Evolutionary conservation across 441 rosid genomes (phyloP).

Genomic region (Syzygium malaccense): DNA sequence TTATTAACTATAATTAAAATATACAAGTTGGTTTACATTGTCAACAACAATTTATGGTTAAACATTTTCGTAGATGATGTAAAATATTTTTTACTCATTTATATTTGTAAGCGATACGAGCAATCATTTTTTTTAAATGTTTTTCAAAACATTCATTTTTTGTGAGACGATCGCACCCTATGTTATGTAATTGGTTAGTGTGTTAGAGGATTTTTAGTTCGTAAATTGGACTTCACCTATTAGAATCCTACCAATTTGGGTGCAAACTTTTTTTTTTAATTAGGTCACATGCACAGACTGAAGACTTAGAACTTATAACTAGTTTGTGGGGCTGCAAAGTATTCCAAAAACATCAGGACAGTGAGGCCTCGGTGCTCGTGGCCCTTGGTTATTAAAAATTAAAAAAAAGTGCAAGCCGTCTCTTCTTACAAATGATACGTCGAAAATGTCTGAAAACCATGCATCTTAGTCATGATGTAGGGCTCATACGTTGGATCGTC

Average conservation of each 20-base stretch:
- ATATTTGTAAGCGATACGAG: neutral
- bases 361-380: neutral
- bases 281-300: neutral
- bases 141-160: too few relatives aligned
- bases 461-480: too few relatives aligned
- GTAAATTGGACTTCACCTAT: neutral
- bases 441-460: neutral
- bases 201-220: neutral
- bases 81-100: neutral
- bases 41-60: too few relatives aligned
- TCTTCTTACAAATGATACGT: neutral
- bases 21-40: neutral
- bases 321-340: neutral
- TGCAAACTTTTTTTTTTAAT: neutral
- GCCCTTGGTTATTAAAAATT: neutral
- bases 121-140: too few relatives aligned
- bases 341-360: neutral
- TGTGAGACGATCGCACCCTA: too few relatives aligned
- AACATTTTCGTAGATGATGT: neutral
- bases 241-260: neutral
- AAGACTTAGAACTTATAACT: neutral
- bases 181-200: too few relatives aligned
- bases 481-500: neutral
- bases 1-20: too few relatives aligned
- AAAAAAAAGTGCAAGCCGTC: neutral